Base-by-base conservation (phyloP, 768 basidiomycete genomes). In the Xerocomellus amylosporus region DNA sequence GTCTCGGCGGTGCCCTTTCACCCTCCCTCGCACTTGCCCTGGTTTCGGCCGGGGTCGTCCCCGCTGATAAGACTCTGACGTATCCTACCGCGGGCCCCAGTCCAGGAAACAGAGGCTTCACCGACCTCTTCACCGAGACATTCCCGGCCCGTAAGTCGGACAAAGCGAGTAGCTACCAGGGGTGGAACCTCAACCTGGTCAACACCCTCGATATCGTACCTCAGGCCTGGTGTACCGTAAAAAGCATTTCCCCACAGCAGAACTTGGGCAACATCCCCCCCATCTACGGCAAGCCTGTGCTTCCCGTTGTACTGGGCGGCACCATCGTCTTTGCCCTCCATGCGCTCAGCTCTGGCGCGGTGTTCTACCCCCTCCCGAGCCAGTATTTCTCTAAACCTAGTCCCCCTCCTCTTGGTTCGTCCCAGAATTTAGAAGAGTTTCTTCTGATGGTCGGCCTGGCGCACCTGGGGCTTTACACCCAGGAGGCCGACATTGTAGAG, bases 1-100 rank as follows among this genome's bases (percentile, higher is more conserved):
- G 53, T 49, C 58, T 63, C 26, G 58, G 55, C 5, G 55, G 52
- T 8, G 34, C 50, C 1, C 53, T 63, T 34, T 49, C 55, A 20
- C 38, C 62, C 19, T 51, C 56, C 30, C 30, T 61, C 14, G 56
- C 63, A 1, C 52, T 64, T n/a, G 28, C 58, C 17, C 45, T 64
- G 0, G 53, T 57, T 5, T 1, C 4, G 2, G 30, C 58, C 10
- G n/a, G 36, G 9, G 14, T 15, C 15, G n/a, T 57, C 24, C 20
- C 41, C 15, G 44, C 12, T 2, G 26, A 69, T 95, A 92, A 60
- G 9, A 43, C 47, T 7, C 22, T 63, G 3, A 51, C 50, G 2
- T 64, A 63, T 28, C 44, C 42, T 7, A 4, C 20, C 20, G 62
- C 55, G 9, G 61, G 55, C 0, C 17, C 53, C 17, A 63, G 50